These are phyloP conservation scores for Penicillium rolfsii DNA, from an alignment of 2,329 filamentous ascomycete genomes.

Conservation along the genomic window DNA sequence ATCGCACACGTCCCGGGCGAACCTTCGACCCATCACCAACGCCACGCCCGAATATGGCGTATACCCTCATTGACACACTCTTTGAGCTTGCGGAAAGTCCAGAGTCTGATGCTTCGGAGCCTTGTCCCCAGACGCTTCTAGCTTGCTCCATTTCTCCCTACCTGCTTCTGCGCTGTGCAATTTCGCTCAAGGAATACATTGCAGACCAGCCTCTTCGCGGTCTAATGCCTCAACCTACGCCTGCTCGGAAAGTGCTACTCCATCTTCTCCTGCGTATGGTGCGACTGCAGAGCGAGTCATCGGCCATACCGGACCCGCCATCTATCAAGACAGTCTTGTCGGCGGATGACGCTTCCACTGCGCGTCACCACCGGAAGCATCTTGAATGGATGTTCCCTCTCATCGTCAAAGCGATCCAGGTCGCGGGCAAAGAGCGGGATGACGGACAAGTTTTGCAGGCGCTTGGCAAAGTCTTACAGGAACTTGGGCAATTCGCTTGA, in stretches of 20 bases:
- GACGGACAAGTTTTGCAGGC: conserved; percentile 49
- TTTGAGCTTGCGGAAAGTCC: conserved; percentile 66
- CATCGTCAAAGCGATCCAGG: conserved; percentile 45
- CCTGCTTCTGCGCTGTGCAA: conserved; percentile 76
- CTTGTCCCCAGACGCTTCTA: conserved; percentile 59
- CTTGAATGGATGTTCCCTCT: conserved; percentile 80
- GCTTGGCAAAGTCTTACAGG: conserved; percentile 63
- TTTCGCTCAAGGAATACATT: conserved; percentile 81
- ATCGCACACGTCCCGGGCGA: conserved; percentile 68
- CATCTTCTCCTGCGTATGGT: conserved; percentile 71
- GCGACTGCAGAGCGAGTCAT: conserved; percentile 68
- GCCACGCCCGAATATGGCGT: conserved; percentile 71
- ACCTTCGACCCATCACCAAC: conserved; percentile 70
- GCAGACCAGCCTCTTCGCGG: conserved; percentile 90
- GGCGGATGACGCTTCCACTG: conserved; percentile 54
- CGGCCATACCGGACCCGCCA: conserved; percentile 63
- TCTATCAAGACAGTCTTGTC: conserved; percentile 18
- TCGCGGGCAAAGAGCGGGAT: conserved; percentile 46
- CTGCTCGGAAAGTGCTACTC: conserved; percentile 76
- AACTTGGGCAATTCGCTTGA: conserved; percentile 52
- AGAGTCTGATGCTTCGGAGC: conserved; percentile 42
- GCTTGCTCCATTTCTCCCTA: conserved; percentile 78
- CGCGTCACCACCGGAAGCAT: conserved; percentile 66
- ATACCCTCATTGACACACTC: conserved; percentile 78
- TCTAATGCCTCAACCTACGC: conserved; percentile 82